Evolutionary conservation across 148 eudicot species (phyloP), one percentile per base, ranked within the genome.

Genomic region (Selenicereus undatus): DNA sequence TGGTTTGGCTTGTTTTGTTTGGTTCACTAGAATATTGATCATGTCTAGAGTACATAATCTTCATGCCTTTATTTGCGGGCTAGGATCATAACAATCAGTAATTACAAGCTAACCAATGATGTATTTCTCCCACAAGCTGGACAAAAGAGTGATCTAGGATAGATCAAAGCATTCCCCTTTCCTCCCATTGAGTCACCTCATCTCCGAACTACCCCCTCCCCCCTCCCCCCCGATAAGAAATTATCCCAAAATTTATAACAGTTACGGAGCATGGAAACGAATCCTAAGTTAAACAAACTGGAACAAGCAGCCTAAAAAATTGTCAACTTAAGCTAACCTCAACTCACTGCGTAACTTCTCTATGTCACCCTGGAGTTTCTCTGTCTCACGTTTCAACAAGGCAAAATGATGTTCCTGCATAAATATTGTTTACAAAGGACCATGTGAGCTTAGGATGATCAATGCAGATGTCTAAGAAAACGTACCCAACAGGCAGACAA

Each of bases 341-440:
- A 95, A 83, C 80, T 93, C 94, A 83, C 89, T 89, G 16, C 94
- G 94, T 93, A 91, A 85, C 85, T 91, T 93, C 83, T 94, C 96
- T 72, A 90, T 88, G 73, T 88, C 94, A 80, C 80, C 84, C 81
- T 88, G 88, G 78, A 92, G 88, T 83, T 91, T 93, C 85, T 90
- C 97, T 26, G 88, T 89, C 90, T 94, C 98, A 20, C 88, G 90
- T 88, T 91, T 93, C 89, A 93, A 81, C 83, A 90, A 73, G 79
- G 93, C 85, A 81, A 93, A 91, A 83, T 89, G 97, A 76, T 94
- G 92, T 24, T 90, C 95, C 98, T 92, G 94, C 87, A 89, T 60
- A 69, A 62, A 36, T 4, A 78, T 50, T 17, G 18, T 48, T 26
- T 20, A 32, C 27, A 42, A 45, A 45, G 65, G 74, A 79, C 64